Evolutionary conservation across 305 asterid genomes (phyloP).

Genomic region (Lippia alba): DNA sequence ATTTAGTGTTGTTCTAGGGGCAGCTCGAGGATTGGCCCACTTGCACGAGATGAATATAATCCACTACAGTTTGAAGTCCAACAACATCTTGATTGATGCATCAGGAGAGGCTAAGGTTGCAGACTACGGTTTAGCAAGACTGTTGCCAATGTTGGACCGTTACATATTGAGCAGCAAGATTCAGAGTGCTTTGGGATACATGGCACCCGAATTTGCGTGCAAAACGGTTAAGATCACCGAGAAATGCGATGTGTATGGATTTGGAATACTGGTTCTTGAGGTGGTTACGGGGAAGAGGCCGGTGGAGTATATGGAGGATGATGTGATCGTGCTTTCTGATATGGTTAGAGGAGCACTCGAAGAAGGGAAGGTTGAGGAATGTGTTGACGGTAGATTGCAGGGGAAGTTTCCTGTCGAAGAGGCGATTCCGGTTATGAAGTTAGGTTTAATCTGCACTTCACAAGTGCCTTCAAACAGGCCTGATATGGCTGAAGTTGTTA

Average conservation of each 20-base stretch:
- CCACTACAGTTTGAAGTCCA: constrained; percentile 67
- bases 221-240: constrained; percentile 67
- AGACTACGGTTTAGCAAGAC: constrained; percentile 62
- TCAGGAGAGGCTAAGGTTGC: constrained; percentile 63
- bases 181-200: constrained; percentile 74
- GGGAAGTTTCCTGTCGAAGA: constrained; percentile 64
- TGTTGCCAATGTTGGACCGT: constrained; percentile 67
- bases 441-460: constrained; percentile 68
- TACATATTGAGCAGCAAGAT: constrained; percentile 69
- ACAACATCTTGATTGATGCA: constrained; percentile 58
- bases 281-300: constrained; percentile 63
- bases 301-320: constrained; percentile 78
- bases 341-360: constrained; percentile 70
- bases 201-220: constrained; percentile 80
- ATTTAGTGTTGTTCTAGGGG: constrained; percentile 55
- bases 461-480: constrained; percentile 76
- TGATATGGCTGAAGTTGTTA: constrained; percentile 68
- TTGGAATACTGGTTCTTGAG: constrained; percentile 70
- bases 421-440: constrained; percentile 62
- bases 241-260: constrained; percentile 73
- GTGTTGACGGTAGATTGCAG: constrained; percentile 54
- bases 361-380: constrained; percentile 64
- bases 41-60: constrained; percentile 57
- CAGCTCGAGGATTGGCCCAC: constrained; percentile 63
- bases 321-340: constrained; percentile 68